A percentile compares a stretch with the other conserved stretches of the same genome.
Evolutionary conservation across 805 yeast genomes (phyloP).

Genomic region (Candida sphagnicola): DNA sequence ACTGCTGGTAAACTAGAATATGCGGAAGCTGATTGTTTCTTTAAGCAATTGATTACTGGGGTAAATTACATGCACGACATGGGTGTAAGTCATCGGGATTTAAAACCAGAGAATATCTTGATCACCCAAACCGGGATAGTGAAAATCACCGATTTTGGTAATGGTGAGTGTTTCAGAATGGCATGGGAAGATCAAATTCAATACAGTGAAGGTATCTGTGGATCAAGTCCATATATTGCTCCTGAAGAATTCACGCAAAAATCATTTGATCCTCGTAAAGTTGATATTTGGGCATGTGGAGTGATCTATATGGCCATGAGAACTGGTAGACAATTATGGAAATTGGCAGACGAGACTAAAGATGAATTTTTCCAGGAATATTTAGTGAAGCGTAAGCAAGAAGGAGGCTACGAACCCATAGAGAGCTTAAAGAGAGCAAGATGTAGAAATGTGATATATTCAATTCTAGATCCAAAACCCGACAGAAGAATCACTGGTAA

Average conservation of each 20-base stretch:
- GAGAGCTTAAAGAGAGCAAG: conserved; percentile 80
- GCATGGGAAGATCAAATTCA: conserved; percentile 79
- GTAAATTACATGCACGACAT: conserved; percentile 84
- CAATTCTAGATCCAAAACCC: conserved; percentile 90
- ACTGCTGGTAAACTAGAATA: conserved; percentile 77
- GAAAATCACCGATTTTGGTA: conserved; percentile 87
- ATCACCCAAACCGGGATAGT: conserved; percentile 68
- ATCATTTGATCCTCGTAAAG: conserved; percentile 76
- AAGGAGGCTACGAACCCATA: conserved; percentile 88
- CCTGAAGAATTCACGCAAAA: conserved; percentile 73
- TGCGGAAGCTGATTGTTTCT: conserved; percentile 85
- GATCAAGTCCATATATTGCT: conserved; percentile 86
- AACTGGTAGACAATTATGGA: conserved; percentile 93
- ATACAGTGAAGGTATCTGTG: conserved; percentile 72
- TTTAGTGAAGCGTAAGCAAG: conserved; percentile 71
- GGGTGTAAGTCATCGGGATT: conserved; percentile 88
- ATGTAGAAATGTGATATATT: conserved; percentile 89
- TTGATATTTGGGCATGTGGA: conserved; percentile 92
- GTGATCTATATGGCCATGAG: conserved; percentile 92
- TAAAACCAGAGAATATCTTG: conserved; percentile 82
- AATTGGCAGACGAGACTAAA: conserved; percentile 64
- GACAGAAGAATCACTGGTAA: conserved; percentile 80
- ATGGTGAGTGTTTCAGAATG: conserved; percentile 76
- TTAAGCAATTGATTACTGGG: conserved; percentile 80
- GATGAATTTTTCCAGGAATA: conserved; percentile 81